Conservation (phyloP, 352 stramenopile species). For the Thalassiosira mediterranea region DNA sequence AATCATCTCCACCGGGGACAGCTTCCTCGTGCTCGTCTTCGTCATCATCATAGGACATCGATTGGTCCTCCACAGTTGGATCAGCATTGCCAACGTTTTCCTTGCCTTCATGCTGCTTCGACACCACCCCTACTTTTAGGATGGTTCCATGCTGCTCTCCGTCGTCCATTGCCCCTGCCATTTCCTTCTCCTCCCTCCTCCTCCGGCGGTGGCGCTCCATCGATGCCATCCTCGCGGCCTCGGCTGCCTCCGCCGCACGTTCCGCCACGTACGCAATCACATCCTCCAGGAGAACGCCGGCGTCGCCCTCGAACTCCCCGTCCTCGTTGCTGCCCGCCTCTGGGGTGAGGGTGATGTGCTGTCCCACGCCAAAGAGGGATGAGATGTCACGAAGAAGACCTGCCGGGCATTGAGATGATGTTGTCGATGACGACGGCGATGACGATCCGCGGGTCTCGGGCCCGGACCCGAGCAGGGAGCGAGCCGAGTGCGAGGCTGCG, state of each 20-base stretch:
- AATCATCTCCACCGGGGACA: no score
- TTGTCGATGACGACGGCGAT: no score
- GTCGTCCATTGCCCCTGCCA: no score
- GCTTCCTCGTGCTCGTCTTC: constrained; percentile 5
- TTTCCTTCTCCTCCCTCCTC: constrained; percentile 9
- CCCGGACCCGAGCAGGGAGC: constrained; percentile 29
- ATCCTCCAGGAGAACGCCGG: constrained; percentile 29
- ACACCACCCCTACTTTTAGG: no score
- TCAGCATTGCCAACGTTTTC: not conserved
- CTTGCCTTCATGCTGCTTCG: no score
- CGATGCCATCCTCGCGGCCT: constrained; percentile 2
- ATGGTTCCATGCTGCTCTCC: no score
- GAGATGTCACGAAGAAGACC: constrained; percentile 69
- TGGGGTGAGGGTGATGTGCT: constrained; percentile 76
- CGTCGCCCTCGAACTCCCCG: constrained; percentile 8
- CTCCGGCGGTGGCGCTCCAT: constrained; percentile 12
- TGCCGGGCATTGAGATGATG: no score
- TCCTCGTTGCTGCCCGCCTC: constrained; percentile 13
- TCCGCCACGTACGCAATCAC: constrained; percentile 30
- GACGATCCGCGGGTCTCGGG: constrained; percentile 18
- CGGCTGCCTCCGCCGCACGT: constrained; percentile 16
- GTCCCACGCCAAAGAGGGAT: constrained; percentile 77
- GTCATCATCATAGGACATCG: not conserved
- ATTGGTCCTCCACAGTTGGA: not conserved
- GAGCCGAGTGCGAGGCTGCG: constrained; percentile 31